A percentile compares a stretch with the other conserved stretches of the same genome.
phyloP scores from a whole-genome alignment of 805 yeast species.

The Yamadazyma ubonensis region DNA sequence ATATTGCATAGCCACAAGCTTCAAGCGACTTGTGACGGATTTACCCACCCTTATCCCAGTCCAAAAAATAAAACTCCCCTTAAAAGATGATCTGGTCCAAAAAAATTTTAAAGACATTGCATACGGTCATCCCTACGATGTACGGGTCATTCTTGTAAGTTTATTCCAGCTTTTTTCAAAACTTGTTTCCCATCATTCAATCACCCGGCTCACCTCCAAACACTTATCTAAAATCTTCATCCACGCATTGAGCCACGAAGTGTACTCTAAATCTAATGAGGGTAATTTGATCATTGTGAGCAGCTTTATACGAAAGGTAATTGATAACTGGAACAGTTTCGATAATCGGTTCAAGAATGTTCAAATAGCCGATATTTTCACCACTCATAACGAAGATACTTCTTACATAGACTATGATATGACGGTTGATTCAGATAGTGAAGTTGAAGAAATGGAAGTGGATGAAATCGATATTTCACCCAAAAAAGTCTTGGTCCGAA shows the following conservation, averaged over 20 bases:
- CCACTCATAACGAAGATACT: constrained; percentile 20
- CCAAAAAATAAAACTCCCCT: constrained; percentile 49
- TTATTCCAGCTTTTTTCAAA: constrained; percentile 39
- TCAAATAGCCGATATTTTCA: constrained; percentile 10
- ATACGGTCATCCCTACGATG: constrained; percentile 10
- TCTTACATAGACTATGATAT: constrained; percentile 35
- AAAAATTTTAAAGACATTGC: constrained; percentile 14
- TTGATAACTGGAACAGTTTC: constrained; percentile 46
- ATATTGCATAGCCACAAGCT: constrained; percentile 46
- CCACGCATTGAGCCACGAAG: constrained; percentile 56
- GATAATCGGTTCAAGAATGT: constrained; percentile 20
- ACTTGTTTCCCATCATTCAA: constrained; percentile 32
- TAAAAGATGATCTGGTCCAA: constrained; percentile 46
- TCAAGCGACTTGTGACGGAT: constrained; percentile 48
- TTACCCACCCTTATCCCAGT: constrained; percentile 59
- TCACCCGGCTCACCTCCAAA: constrained; percentile 44
- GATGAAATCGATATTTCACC: constrained; percentile 4
- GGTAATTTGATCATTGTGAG: constrained; percentile 51
- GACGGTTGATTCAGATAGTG: constrained; percentile 25
- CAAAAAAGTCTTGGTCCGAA: constrained; percentile 8
- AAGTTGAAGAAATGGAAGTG: constrained; percentile 17
- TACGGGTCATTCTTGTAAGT: constrained; percentile 29
- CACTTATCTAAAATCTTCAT: constrained; percentile 48
- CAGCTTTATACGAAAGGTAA: constrained; percentile 51
- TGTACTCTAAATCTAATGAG: constrained; percentile 35